These are phyloP conservation scores for Aspergillus tamarii DNA, from an alignment of 2,329 filamentous ascomycete species.

Conservation along the genomic window DNA sequence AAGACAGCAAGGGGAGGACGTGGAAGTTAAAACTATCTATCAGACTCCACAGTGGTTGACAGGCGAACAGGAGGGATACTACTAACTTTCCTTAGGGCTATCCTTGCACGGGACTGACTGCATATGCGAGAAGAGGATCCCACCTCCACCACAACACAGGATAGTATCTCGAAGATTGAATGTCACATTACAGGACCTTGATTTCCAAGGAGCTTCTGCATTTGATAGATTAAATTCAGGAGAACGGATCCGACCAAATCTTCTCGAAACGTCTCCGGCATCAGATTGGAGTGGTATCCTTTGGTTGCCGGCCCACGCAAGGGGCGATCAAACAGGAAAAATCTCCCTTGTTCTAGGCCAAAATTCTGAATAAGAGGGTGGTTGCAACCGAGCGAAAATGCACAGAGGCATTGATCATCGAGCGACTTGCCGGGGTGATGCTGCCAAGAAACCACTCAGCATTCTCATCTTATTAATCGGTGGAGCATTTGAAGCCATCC, in stretches of 20 bases:
- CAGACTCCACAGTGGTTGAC: not conserved
- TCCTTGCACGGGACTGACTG: not conserved
- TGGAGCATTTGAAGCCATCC: not conserved
- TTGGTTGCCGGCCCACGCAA: not conserved
- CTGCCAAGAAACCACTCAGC: slow-evolving; percentile 2
- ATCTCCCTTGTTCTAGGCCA: not conserved
- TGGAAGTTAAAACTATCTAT: not conserved
- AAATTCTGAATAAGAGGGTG: not conserved
- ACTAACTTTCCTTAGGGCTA: not conserved
- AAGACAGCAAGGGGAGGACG: not conserved
- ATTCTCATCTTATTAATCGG: slow-evolving; percentile 3
- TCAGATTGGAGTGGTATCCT: not conserved
- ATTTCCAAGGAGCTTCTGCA: not conserved
- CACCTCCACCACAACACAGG: not conserved
- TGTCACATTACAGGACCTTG: not conserved
- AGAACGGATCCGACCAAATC: not conserved
- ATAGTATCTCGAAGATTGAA: not conserved
- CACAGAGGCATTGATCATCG: slow-evolving; percentile 2
- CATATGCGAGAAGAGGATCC: not conserved
- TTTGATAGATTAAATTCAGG: not conserved
- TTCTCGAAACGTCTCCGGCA: slow-evolving; percentile 3
- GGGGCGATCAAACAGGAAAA: not conserved
- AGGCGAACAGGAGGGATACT: not conserved
- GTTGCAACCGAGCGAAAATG: not conserved
- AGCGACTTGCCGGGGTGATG: not conserved